Evolutionary conservation across 495 filamentous ascomycete genomes (phyloP).

Genomic region (Astrothelium macrocarpum): DNA sequence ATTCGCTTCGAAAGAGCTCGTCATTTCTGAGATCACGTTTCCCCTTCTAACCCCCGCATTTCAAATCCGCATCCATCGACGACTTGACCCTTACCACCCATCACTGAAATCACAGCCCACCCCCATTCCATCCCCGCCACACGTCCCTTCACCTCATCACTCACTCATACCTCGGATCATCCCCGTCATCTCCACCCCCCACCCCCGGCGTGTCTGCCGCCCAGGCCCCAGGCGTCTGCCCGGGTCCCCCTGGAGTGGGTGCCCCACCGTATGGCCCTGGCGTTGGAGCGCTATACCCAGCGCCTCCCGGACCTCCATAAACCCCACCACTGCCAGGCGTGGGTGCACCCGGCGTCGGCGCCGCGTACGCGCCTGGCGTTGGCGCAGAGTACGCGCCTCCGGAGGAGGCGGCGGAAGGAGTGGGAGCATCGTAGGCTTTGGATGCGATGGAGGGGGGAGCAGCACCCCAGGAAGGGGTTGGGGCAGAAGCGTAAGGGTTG

Average conservation of each 20-base stretch:
- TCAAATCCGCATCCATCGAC: no score
- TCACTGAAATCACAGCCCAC: no score
- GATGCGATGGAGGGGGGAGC: background rate
- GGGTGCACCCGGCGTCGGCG: conserved; percentile 47
- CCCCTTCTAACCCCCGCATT: no score
- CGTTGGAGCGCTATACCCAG: conserved; percentile 54
- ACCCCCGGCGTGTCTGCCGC: conserved; percentile 67
- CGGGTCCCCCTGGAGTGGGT: conserved; percentile 56
- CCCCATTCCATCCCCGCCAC: background rate
- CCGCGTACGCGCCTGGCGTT: conserved; percentile 65
- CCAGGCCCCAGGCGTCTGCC: conserved; percentile 45
- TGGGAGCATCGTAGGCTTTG: conserved; percentile 43
- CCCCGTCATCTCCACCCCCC: conserved; percentile 50
- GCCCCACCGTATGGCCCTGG: conserved; percentile 34
- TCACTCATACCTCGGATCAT: conserved; percentile 44
- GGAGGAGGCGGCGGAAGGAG: background rate
- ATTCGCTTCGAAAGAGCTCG: no score
- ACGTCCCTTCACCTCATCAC: background rate
- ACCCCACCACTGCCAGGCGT: no score
- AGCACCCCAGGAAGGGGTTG: conserved; percentile 61
- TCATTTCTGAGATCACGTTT: no score
- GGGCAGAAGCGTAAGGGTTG: conserved; percentile 60
- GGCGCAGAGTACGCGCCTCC: conserved; percentile 48
- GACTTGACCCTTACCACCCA: no score
- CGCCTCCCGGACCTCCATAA: no score